These are phyloP conservation scores for Heteromeles arbutifolia DNA, from an alignment of 306 rosid genomes.

Conservation along the genomic window DNA sequence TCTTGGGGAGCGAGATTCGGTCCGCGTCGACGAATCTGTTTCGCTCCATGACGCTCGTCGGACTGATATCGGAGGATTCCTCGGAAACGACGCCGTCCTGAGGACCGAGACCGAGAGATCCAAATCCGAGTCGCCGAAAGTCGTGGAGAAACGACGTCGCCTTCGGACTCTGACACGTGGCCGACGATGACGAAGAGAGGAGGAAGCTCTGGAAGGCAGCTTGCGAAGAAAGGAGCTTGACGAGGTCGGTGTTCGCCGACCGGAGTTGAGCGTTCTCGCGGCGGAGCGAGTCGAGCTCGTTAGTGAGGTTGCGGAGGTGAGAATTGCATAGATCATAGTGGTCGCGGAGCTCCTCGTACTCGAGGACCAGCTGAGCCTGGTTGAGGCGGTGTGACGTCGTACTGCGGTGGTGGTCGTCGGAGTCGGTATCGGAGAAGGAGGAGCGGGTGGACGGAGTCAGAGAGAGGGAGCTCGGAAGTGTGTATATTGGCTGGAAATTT, in stretches of 20 bases:
- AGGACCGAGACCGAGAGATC: background rate
- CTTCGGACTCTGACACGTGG: background rate
- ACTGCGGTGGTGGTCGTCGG: background rate
- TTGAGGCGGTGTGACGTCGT: constrained; percentile 26
- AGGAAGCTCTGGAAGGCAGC: constrained; percentile 22
- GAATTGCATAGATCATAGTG: constrained; percentile 26
- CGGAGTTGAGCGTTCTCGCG: constrained; percentile 39
- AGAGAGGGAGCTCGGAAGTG: constrained; percentile 30
- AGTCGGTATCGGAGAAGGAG: constrained; percentile 12
- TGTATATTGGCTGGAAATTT: constrained; percentile 30
- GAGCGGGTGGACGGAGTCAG: constrained; percentile 42
- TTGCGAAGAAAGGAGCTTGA: constrained; percentile 36
- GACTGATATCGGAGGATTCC: constrained; percentile 29
- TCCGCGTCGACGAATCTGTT: constrained; percentile 19
- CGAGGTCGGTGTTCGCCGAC: constrained; percentile 28
- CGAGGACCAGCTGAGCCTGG: constrained; percentile 37
- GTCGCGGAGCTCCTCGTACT: constrained; percentile 26
- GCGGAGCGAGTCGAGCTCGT: constrained; percentile 29
- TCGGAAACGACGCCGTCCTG: constrained; percentile 13
- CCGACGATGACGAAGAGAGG: background rate
- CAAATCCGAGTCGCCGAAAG: constrained; percentile 18
- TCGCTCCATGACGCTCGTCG: constrained; percentile 34
- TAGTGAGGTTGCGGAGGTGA: constrained; percentile 22
- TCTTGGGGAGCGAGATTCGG: constrained; percentile 31
- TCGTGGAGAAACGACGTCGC: constrained; percentile 10